Evolutionary conservation across 352 stramenopile genomes (phyloP).

Genomic region (Phytophthora melonis): DNA sequence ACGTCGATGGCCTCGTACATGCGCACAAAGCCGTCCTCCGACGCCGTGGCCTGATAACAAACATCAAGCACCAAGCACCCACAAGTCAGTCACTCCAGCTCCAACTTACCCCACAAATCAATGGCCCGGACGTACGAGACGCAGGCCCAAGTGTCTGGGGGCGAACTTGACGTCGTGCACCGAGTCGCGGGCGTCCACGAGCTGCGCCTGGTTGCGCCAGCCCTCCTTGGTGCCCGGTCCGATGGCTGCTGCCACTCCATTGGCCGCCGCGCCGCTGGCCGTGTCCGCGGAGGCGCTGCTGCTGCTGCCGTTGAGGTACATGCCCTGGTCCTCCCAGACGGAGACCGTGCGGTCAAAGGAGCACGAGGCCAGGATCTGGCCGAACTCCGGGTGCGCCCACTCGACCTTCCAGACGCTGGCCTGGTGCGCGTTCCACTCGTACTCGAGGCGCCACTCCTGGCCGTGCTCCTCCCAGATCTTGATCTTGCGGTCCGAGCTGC

Average conservation of each 20-base stretch:
- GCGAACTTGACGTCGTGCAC: conserved; percentile 97
- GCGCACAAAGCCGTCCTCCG: conserved; percentile 94
- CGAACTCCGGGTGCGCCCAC: conserved; percentile 97
- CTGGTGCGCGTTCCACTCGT: conserved; percentile 92
- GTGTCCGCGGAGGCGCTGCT: background rate
- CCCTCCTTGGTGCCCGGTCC: conserved; percentile 53
- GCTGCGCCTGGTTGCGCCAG: conserved; percentile 87
- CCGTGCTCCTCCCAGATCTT: conserved; percentile 91
- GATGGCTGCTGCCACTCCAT: background rate
- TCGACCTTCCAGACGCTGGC: conserved; percentile 94
- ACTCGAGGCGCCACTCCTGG: conserved; percentile 87
- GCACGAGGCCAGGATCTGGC: conserved; percentile 95
- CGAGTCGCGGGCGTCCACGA: conserved; percentile 93
- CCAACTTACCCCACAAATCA: no score
- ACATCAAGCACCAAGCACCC: background rate
- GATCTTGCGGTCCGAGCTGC: conserved; percentile 93
- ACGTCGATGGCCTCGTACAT: conserved; percentile 97
- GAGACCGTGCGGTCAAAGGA: conserved; percentile 94
- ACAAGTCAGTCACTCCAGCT: no score
- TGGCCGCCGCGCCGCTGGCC: conserved; percentile 6
- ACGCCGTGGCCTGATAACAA: conserved; percentile 87
- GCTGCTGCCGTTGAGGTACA: conserved; percentile 55
- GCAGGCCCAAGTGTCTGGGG: conserved; percentile 92
- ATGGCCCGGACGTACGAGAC: conserved; percentile 62
- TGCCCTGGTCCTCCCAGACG: conserved; percentile 95